Base-by-base conservation (phyloP, 2,329 filamentous ascomycete species). In the Colletotrichum salicis region DNA sequence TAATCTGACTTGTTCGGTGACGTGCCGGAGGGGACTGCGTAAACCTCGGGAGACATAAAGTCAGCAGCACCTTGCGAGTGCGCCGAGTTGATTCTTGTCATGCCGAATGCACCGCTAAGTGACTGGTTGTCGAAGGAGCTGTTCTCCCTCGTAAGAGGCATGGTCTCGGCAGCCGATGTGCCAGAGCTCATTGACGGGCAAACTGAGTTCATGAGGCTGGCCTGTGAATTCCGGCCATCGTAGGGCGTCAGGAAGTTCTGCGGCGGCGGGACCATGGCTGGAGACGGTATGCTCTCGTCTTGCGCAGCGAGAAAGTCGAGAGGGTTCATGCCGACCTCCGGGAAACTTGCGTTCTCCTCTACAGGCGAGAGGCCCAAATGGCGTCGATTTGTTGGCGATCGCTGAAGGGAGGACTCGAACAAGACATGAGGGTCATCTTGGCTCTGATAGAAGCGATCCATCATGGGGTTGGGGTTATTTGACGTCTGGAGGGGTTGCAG, bases 101-200 rank as follows among this genome's bases (percentile, higher is more conserved):
- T 84, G 48, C 80, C 76, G 60, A 78, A 76, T 7, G 76, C 77
- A 41, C 75, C 73, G 3, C 76, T 71, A 19, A 81, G 74, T 4
- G 77, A 77, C 22, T 75, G 68, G 63, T 72, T 75, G 69, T 82
- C 77, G 33, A 79, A 78, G 10, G 79, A 78, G 77, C 85, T 86
- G 74, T 83, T 85, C 67, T 83, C 80, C 51, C 84, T 81, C 11
- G 83, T 84, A 76, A 86, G 79, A 33, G 84, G 80, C 67, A 80
- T 81, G 0, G 77, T 80, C 45, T 85, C 84, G 4, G 80, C 69
- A 10, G 79, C 80, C 13, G 82, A 82, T 4, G 81, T 79, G 0
- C 80, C 82, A 3, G 84, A 85, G 33, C 82, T 79, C 79, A 86
- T 80, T 1, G 85, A 86, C 1, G 84, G 84, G 62, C 82, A 85